Base-by-base conservation (phyloP, 768 basidiomycete genomes). In the Butyriboletus loyo region DNA sequence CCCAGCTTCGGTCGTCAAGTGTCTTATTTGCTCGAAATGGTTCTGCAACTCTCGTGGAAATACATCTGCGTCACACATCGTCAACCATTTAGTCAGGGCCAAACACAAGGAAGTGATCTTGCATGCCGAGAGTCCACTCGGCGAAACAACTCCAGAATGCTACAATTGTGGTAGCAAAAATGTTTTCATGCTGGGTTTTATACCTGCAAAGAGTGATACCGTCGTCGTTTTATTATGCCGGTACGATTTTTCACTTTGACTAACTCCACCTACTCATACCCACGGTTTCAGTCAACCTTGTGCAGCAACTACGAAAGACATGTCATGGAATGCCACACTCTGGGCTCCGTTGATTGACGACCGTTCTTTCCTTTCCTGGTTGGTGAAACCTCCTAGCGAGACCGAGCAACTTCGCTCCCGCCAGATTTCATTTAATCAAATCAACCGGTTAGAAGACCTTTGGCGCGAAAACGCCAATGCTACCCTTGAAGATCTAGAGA, bases 321-420 rank as follows among this genome's bases (percentile, higher is more conserved):
- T 98, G 63, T 94, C 92, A 2, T 99, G 97, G 97, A 98, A 99
- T 63, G 89, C 95, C 5, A 80, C 92, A 0, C 84, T 98, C 37
- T 99, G 97, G 97, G 94, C 94, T 10, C 96, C 97, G 13, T 84
- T 99, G 57, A 99, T 99, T 57, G 97, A 99, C 62, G 97, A 99
- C 71, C 85, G 97, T 28, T 93, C 92, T 4, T 99, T 99, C 78
- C 79, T 99, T n/a, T 95, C 95, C 5, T 99, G 97, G 97, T 78
- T 99, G 46, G 96, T 98, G 63, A 98, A 98, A 66, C 89, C 95
- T 11, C 97, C 97, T 2, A 91, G 86, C 61, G 97, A 98, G 75
- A 87, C 89, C 1, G 97, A 99, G 68, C 93, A 97, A 68, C 82
- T 98, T 22, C 83, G 96, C 48, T 97, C 97, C 28, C 86, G 97